Conservation (phyloP, 2,329 filamentous ascomycete genomes). For the Gyromitra esculenta region DNA sequence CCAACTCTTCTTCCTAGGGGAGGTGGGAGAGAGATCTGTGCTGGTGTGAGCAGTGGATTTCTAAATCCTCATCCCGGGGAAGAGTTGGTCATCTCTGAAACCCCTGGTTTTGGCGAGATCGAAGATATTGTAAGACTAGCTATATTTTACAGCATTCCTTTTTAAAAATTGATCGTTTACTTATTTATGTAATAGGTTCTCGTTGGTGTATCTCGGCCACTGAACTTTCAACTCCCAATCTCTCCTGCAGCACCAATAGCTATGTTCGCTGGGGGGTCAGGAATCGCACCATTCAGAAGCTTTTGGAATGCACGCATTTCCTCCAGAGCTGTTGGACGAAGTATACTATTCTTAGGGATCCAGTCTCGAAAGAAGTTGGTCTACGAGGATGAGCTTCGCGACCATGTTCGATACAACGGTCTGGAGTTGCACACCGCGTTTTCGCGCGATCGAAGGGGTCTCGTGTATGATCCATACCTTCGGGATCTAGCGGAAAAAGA, state of each 20-base stretch:
- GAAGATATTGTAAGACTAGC: conserved; percentile 15
- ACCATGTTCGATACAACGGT: conserved; percentile 63
- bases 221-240: conserved; percentile 66
- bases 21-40: conserved; percentile 59
- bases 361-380: conserved; percentile 67
- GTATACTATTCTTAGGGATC: conserved; percentile 66
- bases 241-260: conserved; percentile 66
- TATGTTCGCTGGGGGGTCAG: conserved; percentile 67
- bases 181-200: conserved; percentile 60
- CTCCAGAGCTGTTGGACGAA: conserved; percentile 62
- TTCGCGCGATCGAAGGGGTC: conserved; percentile 65
- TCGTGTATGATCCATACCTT: conserved; percentile 62
- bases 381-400: conserved; percentile 65
- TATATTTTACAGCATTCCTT: background rate
- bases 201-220: conserved; percentile 66
- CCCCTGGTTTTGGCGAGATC: conserved; percentile 5
- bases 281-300: conserved; percentile 67
- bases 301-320: conserved; percentile 66
- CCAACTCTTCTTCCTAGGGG: conserved; percentile 61
- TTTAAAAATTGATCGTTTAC: too few relatives aligned
- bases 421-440: conserved; percentile 68
- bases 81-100: conserved; percentile 59
- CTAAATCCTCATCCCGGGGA: conserved; percentile 65
- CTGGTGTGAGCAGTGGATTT: conserved; percentile 67
- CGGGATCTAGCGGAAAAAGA: conserved; percentile 65